A percentile compares a stretch with the other conserved stretches of the same genome.
Evolutionary conservation across 2,329 filamentous ascomycete genomes (phyloP).

Genomic region (Trichoderma sp.): DNA sequence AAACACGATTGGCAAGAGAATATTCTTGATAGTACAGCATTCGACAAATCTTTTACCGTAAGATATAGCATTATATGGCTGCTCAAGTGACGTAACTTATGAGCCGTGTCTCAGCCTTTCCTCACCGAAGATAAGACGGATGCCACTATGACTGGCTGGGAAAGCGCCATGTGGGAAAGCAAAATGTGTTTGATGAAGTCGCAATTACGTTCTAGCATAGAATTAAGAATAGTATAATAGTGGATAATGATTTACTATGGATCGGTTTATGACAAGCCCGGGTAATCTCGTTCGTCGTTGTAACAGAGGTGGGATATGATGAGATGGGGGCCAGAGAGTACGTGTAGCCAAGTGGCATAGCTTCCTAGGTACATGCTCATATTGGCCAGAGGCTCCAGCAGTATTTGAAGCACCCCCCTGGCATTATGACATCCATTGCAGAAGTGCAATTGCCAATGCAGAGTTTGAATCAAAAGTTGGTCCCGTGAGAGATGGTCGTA

Average conservation of each 20-base stretch:
- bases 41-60: neutral
- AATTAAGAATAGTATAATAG: neutral
- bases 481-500: neutral
- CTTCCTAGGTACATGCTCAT: neutral
- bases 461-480: neutral
- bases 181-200: neutral
- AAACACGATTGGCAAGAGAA: neutral
- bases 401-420: fast-evolving
- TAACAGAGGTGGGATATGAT: neutral
- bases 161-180: neutral
- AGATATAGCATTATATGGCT: neutral
- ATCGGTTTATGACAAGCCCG: neutral
- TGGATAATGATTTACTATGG: neutral
- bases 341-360: neutral
- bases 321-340: neutral
- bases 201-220: neutral
- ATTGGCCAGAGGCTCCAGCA: neutral
- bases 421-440: neutral
- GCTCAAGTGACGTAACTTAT: neutral
- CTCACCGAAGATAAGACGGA: neutral
- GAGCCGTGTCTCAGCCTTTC: neutral
- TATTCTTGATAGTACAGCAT: neutral
- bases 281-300: neutral
- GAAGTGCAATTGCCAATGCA: neutral
- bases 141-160: neutral